Evolutionary conservation across 306 rosid genomes (phyloP), one percentile per base, ranked within the genome.

Genomic region (Vigna unguiculata): DNA sequence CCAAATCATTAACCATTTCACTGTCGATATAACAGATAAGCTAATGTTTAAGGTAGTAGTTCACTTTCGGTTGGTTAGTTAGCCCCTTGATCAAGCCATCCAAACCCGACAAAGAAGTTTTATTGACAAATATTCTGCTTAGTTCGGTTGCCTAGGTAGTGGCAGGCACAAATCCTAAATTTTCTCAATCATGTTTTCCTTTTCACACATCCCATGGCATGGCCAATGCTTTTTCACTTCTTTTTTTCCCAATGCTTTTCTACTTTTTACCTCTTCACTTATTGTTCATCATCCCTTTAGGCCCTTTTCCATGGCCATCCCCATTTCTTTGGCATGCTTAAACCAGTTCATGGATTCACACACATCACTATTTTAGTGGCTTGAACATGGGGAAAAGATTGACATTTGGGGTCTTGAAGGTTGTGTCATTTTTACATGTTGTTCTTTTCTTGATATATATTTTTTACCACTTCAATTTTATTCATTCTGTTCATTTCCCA

Each of bases 61-160:
- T 36, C 75, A 71, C 79, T 57, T 17, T 71, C 79, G 13, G 0
- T 48, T 36, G 64, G 64, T 71, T 64, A 45, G 61, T 28, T 61
- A 17, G 25, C 47, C 69, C 25, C 17, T 38, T 64, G n/a, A 28
- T 64, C 49, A 64, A 64, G 70, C 11, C 15, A 67, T 22, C 30
- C 45, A 82, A 55, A 45, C 36, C 71, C 52, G 75, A 77, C 76
- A 78, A 73, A 67, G 14, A 41, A 59, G 63, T 49, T 38, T 78
- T 83, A 21, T 73, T 51, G 58, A 65, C 76, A 60, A 74, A 48
- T 83, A 24, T 54, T 77, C 40, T 76, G 69, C 40, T 82, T 21
- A 55, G 20, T 82, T 71, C 10, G 43, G 71, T 40, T 75, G 71
- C 68, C 77, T 17, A 54, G 48, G 38, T 73, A 55, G 78, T 72